These are phyloP conservation scores for Malassezia brasiliensis DNA, from an alignment of 1,284 basidiomycete species.

Conservation along the genomic window DNA sequence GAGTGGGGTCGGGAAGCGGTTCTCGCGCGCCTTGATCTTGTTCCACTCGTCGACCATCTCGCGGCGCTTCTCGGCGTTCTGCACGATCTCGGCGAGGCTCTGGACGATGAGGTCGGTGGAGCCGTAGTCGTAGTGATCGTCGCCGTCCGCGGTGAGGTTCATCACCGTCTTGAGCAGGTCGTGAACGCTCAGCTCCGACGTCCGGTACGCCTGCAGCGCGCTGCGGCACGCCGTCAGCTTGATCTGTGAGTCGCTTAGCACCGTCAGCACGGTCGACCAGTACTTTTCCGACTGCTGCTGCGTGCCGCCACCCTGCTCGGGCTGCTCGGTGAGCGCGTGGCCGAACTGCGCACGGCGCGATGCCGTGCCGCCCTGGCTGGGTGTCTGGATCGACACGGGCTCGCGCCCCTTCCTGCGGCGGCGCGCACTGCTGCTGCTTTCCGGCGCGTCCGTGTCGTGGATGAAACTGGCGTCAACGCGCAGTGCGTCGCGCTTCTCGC, in stretches of 20 bases:
- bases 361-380: constrained; percentile 8
- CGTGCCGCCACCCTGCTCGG: not conserved
- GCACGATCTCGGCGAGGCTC: constrained; percentile 53
- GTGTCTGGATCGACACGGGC: not conserved
- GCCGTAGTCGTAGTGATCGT: constrained; percentile 12
- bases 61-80: constrained; percentile 69
- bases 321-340: constrained; percentile 4
- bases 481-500: constrained; percentile 67
- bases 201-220: constrained; percentile 68
- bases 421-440: constrained; percentile 1
- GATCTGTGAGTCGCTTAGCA: constrained; percentile 59
- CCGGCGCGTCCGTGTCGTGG: constrained; percentile 52
- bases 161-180: constrained; percentile 80
- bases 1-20: not conserved
- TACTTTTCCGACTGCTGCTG: constrained; percentile 49
- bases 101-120: constrained; percentile 58
- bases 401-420: constrained; percentile 17
- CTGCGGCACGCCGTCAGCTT: constrained; percentile 69
- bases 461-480: constrained; percentile 71
- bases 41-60: constrained; percentile 70
- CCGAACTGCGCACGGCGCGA: constrained; percentile 16
- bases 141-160: constrained; percentile 61
- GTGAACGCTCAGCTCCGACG: constrained; percentile 66
- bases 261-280: constrained; percentile 59
- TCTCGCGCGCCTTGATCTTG: constrained; percentile 26